Conservation (phyloP, 2,329 filamentous ascomycete species). For the Davidsoniella neocaledoniae region DNA sequence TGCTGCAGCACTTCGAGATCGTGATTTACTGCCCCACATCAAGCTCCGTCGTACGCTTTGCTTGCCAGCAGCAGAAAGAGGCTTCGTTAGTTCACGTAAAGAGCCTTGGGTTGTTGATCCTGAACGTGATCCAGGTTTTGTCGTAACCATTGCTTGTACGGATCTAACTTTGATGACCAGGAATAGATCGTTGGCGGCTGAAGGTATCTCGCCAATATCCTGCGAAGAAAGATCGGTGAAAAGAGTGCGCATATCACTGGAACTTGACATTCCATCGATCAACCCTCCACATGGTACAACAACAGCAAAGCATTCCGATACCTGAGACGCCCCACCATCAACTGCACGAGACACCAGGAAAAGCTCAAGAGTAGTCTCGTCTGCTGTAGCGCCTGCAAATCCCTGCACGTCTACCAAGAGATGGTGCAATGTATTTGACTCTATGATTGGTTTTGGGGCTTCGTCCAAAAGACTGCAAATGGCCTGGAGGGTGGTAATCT, state of each 20-base stretch:
- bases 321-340: conserved; percentile 42
- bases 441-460: conserved; percentile 50
- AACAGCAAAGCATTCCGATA: conserved; percentile 73
- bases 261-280: conserved; percentile 46
- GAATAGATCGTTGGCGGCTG: conserved; percentile 58
- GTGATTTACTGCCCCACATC: conserved; percentile 50
- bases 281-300: conserved; percentile 60
- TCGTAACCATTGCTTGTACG: conserved; percentile 29
- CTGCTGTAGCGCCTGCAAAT: conserved; percentile 60
- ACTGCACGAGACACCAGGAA: conserved; percentile 59
- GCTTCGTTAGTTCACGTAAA: conserved; percentile 28
- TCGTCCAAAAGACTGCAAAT: conserved; percentile 88
- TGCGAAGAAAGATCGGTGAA: conserved; percentile 72
- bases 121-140: conserved; percentile 34
- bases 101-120: conserved; percentile 28
- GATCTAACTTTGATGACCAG: conserved; percentile 68
- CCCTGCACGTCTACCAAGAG: conserved; percentile 70
- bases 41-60: conserved; percentile 44
- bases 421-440: conserved; percentile 61
- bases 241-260: conserved; percentile 60
- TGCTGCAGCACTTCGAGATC: conserved; percentile 26
- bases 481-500: conserved; percentile 80
- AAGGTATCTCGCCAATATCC: conserved; percentile 47
- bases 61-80: conserved; percentile 29
- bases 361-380: conserved; percentile 58